Percentiles rank a stretch among this genome's conserved stretches.
These are phyloP conservation scores for Saccharomyces hybrid DNA, from an alignment of 1,139 yeast genomes.

Conservation along the genomic window DNA sequence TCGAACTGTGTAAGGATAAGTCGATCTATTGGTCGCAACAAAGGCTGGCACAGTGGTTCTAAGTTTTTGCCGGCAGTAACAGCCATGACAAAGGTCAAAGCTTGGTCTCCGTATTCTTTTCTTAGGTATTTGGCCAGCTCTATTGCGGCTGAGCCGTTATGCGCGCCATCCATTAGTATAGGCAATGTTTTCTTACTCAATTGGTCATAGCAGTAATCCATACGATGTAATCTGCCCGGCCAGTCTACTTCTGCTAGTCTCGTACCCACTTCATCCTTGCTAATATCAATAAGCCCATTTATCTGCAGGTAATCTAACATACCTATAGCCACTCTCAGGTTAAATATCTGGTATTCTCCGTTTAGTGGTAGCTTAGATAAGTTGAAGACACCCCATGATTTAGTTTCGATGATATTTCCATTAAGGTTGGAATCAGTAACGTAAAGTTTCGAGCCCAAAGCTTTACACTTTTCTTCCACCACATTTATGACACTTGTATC, in stretches of 20 bases:
- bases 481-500: constrained; percentile 42
- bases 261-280: constrained; percentile 33
- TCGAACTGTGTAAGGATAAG: constrained; percentile 59
- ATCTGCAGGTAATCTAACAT: constrained; percentile 38
- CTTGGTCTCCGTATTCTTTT: constrained; percentile 25
- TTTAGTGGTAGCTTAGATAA: constrained; percentile 39
- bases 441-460: constrained; percentile 20
- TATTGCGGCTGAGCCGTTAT: constrained; percentile 74
- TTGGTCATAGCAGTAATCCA: constrained; percentile 26
- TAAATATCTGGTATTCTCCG: constrained; percentile 67
- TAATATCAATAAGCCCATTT: constrained; percentile 15
- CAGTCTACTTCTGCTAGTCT: constrained; percentile 51
- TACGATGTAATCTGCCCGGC: constrained; percentile 57
- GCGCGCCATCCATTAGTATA: constrained; percentile 82
- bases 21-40: constrained; percentile 45
- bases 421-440: constrained; percentile 17
- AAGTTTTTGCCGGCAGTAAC: constrained; percentile 68
- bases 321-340: constrained; percentile 61
- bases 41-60: constrained; percentile 42
- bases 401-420: constrained; percentile 15
- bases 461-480: constrained; percentile 25
- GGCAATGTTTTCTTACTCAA: constrained; percentile 21
- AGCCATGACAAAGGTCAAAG: constrained; percentile 60
- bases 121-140: constrained; percentile 48
- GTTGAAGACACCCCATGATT: constrained; percentile 33